Percentiles rank a stretch among this genome's conserved stretches.
phyloP scores from a whole-genome alignment of 257 asterid species.

The Linderniella brevidens region DNA sequence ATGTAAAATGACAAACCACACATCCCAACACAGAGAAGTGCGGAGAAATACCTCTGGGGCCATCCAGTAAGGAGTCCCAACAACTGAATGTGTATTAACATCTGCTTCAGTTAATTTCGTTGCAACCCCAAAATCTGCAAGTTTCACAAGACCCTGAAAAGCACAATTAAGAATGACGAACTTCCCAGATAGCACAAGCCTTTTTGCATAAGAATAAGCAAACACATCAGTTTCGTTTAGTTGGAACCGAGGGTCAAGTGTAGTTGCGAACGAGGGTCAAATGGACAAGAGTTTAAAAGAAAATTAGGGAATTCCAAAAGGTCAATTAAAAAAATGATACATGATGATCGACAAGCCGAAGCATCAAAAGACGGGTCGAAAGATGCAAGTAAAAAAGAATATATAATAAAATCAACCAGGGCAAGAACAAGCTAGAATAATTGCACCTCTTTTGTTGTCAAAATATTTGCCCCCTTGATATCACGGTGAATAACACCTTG shows the following conservation, averaged over 20 bases:
- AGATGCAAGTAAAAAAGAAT: background rate
- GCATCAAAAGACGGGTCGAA: background rate
- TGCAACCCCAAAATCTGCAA: conserved; percentile 99
- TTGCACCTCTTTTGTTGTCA: conserved; percentile 90
- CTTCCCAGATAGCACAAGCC: conserved; percentile 9
- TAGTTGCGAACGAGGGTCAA: too few species aligned
- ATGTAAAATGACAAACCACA: background rate
- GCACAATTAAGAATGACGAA: conserved; percentile 20
- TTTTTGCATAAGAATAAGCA: conserved; percentile 3
- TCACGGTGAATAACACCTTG: conserved; percentile 99
- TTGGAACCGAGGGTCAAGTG: too few species aligned
- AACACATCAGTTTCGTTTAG: background rate
- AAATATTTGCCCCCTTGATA: conserved; percentile 96
- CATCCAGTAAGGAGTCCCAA: conserved; percentile 99
- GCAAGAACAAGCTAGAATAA: conserved; percentile 3
- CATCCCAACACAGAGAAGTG: conserved; percentile 7
- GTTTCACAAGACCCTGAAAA: conserved; percentile 97
- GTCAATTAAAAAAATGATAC: background rate
- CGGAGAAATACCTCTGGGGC: conserved; percentile 79
- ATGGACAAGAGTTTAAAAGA: background rate
- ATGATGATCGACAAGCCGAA: too few species aligned
- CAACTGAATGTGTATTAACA: conserved; percentile 89
- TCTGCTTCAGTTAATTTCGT: conserved; percentile 91
- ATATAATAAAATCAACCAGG: conserved; percentile 1
- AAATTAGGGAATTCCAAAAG: background rate